Evolutionary conservation across 805 yeast species (phyloP).

Genomic region (Saccharomycopsis malanga): DNA sequence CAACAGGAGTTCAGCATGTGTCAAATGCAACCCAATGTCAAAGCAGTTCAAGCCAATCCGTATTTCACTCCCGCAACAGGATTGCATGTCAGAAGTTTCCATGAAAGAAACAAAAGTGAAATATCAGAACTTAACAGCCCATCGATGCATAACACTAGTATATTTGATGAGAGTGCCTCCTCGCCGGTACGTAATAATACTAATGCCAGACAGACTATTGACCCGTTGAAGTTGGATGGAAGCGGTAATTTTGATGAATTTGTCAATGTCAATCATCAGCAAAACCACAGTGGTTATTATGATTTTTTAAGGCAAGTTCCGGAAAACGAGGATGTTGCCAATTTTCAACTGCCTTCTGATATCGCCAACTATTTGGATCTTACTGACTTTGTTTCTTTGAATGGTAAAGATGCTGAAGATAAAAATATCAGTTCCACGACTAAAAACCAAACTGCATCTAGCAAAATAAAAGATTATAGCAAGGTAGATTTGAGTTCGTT

Average conservation of each 20-base stretch:
- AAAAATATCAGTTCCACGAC: neutral
- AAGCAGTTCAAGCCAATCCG: neutral
- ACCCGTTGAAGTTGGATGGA: neutral
- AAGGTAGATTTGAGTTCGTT: slow-evolving; percentile 12
- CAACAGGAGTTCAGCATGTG: too few species aligned
- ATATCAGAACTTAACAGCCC: slow-evolving; percentile 20
- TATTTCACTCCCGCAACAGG: neutral
- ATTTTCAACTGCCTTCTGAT: neutral
- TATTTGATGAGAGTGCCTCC: slow-evolving; percentile 6
- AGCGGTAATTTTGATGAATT: neutral
- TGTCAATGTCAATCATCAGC: neutral
- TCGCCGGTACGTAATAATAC: neutral
- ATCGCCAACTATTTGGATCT: slow-evolving; percentile 5
- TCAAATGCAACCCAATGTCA: neutral
- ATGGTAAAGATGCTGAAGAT: neutral
- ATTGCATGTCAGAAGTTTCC: slow-evolving; percentile 6
- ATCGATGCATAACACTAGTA: slow-evolving; percentile 1
- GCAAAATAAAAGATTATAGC: neutral
- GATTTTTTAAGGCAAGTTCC: neutral
- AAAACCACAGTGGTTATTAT: neutral
- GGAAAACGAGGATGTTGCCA: too few species aligned
- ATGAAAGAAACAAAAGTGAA: slow-evolving; percentile 21
- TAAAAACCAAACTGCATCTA: neutral
- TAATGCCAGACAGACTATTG: neutral
- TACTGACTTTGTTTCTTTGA: slow-evolving; percentile 4